Percentiles rank a stretch among this genome's conserved stretches.
These are phyloP conservation scores for Dryas octopetala DNA, from an alignment of 306 rosid genomes.

Conservation along the genomic window DNA sequence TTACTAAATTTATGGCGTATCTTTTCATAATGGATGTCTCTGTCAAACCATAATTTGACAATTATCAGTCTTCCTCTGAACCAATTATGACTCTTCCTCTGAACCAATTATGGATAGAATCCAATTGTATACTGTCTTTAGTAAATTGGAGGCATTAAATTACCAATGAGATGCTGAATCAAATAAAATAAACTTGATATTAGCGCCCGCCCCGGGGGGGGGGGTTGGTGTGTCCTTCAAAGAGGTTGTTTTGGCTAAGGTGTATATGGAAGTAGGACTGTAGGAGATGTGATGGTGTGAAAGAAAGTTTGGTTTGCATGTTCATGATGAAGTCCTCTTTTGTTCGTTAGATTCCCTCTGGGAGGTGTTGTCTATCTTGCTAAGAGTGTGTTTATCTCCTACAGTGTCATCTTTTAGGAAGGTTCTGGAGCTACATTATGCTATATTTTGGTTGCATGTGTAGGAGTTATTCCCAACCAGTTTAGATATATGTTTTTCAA, in stretches of 20 bases:
- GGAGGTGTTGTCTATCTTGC: not conserved
- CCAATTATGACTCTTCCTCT: not conserved
- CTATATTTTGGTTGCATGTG: not conserved
- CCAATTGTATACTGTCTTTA: not conserved
- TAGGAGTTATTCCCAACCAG: not conserved
- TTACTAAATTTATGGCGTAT: not conserved
- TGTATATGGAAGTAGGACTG: not conserved
- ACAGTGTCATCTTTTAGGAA: not conserved
- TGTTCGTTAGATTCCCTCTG: not conserved
- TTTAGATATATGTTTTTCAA: not conserved
- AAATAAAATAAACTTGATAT: not conserved
- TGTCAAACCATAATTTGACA: not conserved
- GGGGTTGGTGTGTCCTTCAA: not conserved
- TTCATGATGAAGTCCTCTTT: not conserved
- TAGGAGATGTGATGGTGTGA: not conserved
- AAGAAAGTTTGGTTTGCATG: not conserved
- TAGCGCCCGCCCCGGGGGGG: too few species aligned
- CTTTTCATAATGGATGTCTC: not conserved
- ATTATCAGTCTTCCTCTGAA: not conserved
- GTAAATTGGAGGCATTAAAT: not conserved
- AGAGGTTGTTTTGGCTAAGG: not conserved
- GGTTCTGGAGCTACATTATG: not conserved
- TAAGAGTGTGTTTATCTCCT: not conserved
- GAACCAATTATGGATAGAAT: not conserved
- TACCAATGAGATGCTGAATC: not conserved